Conservation (phyloP, 495 filamentous ascomycete genomes). For the Platismatia glauca region DNA sequence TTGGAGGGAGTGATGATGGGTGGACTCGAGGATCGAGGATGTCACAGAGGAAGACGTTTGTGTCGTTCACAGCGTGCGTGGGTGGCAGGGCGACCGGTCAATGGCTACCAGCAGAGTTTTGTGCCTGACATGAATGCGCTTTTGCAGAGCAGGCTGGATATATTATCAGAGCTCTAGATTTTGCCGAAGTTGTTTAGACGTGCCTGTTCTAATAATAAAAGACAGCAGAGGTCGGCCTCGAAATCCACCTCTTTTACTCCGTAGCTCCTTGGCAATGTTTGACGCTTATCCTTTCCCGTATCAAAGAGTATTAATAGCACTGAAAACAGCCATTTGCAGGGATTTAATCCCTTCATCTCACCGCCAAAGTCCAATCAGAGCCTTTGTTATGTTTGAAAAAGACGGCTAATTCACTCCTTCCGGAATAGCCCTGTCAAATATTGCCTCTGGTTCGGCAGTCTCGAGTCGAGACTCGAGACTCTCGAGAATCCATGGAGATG, state of each 20-base stretch:
- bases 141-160: background rate
- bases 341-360: background rate
- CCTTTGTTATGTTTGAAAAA: background rate
- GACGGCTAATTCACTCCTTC: constrained; percentile 11
- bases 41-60: background rate
- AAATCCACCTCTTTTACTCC: constrained; percentile 3
- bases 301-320: constrained; percentile 10
- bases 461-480: background rate
- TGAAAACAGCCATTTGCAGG: background rate
- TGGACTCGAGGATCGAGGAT: constrained; percentile 1
- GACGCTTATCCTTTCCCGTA: constrained; percentile 1
- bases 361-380: background rate
- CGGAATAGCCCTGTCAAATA: background rate
- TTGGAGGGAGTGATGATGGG: constrained; percentile 1
- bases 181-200: background rate
- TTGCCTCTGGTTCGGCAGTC: background rate
- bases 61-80: background rate
- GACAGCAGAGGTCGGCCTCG: constrained; percentile 1
- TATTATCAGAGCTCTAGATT: background rate
- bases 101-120: background rate
- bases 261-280: constrained; percentile 2
- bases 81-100: background rate
- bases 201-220: constrained; percentile 5
- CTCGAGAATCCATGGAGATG: background rate
- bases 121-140: background rate